These are phyloP conservation scores for Nissolia schottii DNA, from an alignment of 306 rosid species.

Conservation along the genomic window DNA sequence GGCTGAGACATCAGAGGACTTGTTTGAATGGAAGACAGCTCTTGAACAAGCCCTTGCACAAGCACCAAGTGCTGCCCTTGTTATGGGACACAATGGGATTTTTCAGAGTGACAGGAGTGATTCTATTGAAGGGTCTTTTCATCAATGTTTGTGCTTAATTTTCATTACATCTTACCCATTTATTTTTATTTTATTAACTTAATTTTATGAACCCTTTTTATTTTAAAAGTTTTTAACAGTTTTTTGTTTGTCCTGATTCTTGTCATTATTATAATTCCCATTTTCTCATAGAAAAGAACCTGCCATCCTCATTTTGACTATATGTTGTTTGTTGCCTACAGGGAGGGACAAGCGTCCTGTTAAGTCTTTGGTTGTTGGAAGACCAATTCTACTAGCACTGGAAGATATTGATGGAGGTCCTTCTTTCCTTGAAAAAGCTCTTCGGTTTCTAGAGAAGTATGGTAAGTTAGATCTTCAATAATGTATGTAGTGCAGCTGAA, in stretches of 20 bases:
- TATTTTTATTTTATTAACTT: slow-evolving; percentile 20
- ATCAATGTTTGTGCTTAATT: slow-evolving; percentile 70
- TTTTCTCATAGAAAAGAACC: background rate
- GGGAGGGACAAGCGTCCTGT: slow-evolving; percentile 97
- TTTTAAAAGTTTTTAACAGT: background rate
- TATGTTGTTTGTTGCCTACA: slow-evolving; percentile 25
- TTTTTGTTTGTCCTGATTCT: background rate
- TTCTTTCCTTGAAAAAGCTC: slow-evolving; percentile 97
- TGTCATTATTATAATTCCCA: background rate
- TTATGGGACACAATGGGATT: slow-evolving; percentile 96
- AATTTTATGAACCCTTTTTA: background rate
- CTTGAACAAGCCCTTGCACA: slow-evolving; percentile 97
- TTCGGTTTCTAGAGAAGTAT: slow-evolving; percentile 78
- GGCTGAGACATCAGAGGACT: slow-evolving; percentile 97
- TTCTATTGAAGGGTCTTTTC: slow-evolving; percentile 83
- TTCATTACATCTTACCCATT: slow-evolving; percentile 3
- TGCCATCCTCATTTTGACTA: background rate
- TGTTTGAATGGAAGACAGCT: slow-evolving; percentile 96
- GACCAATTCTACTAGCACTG: slow-evolving; percentile 93
- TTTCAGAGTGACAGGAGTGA: slow-evolving; percentile 78
- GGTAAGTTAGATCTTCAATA: slow-evolving; percentile 49
- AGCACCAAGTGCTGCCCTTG: slow-evolving; percentile 99
- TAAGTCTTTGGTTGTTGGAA: slow-evolving; percentile 96
- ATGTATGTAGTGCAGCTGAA: background rate
- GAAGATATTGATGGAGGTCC: slow-evolving; percentile 99